Conservation (phyloP, 78 protist species). For the Acrasis kona region DNA sequence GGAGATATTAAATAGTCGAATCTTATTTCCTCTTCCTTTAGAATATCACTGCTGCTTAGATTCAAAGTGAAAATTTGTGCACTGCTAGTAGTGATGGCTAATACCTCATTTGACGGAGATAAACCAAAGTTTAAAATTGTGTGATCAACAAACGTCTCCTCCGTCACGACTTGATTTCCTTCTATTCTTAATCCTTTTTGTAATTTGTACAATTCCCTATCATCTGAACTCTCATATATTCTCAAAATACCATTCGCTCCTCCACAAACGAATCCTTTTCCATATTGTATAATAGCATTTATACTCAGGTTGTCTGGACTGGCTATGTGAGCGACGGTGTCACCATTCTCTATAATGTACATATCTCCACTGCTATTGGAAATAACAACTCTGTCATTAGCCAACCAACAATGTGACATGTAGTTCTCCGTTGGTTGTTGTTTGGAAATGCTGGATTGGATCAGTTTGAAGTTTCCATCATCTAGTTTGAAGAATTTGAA, state of each 20-base stretch:
- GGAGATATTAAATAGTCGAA: not conserved
- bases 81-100: slow-evolving; percentile 13
- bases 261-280: slow-evolving; percentile 40
- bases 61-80: slow-evolving; percentile 21
- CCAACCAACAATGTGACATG: slow-evolving; percentile 46
- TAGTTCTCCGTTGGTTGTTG: slow-evolving; percentile 25
- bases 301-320: slow-evolving; percentile 20
- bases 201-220: not conserved
- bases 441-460: slow-evolving; percentile 9
- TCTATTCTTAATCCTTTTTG: slow-evolving; percentile 3
- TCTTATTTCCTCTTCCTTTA: not conserved
- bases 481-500: slow-evolving; percentile 20
- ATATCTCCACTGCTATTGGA: slow-evolving; percentile 43
- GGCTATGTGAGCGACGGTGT: no score
- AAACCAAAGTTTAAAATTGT: no score
- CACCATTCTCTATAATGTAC: slow-evolving; percentile 18
- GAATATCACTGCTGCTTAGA: slow-evolving; percentile 31
- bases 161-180: no score
- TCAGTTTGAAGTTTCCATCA: slow-evolving; percentile 12
- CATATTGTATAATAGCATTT: slow-evolving; percentile 3
- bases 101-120: slow-evolving; percentile 34
- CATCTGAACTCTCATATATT: slow-evolving; percentile 30
- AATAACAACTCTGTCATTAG: slow-evolving; percentile 32
- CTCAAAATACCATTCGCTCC: slow-evolving; percentile 13
- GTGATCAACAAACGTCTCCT: no score